Conservation (phyloP, 2,329 filamentous ascomycete species). For the Aureobasidium subglaciale region DNA sequence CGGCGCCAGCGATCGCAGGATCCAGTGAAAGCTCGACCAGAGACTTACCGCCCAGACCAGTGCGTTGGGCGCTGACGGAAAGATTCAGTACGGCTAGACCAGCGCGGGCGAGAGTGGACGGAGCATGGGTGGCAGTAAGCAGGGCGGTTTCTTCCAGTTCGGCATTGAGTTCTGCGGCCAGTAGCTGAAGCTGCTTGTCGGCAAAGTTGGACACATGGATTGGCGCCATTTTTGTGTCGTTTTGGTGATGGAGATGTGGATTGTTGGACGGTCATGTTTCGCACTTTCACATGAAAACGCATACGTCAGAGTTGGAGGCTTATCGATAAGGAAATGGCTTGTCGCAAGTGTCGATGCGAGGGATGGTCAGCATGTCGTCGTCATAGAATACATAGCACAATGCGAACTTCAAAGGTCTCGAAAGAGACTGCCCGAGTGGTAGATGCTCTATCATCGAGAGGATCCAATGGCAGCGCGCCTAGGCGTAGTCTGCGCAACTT, state of each 20-base stretch:
- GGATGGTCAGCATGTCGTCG: slow-evolving; percentile 6
- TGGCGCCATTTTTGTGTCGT: slow-evolving; percentile 16
- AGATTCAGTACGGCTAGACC: slow-evolving; percentile 77
- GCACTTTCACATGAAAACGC: slow-evolving; percentile 3
- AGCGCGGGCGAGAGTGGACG: slow-evolving; percentile 62
- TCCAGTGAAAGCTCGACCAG: slow-evolving; percentile 76
- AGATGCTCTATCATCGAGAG: slow-evolving; percentile 10
- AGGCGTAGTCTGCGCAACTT: slow-evolving; percentile 22
- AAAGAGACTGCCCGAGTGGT: slow-evolving; percentile 18
- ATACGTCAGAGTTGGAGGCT: background rate
- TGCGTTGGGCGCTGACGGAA: slow-evolving; percentile 65
- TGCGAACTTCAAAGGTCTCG: slow-evolving; percentile 18
- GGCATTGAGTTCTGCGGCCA: slow-evolving; percentile 63
- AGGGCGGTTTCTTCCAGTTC: slow-evolving; percentile 64
- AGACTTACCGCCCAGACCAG: slow-evolving; percentile 83
- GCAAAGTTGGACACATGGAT: slow-evolving; percentile 62
- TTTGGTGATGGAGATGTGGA: background rate
- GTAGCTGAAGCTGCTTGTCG: slow-evolving; percentile 60
- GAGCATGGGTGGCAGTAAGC: slow-evolving; percentile 61
- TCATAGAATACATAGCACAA: slow-evolving; percentile 3
- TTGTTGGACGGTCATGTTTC: background rate
- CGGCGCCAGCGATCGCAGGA: slow-evolving; percentile 51
- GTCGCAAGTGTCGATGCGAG: background rate
- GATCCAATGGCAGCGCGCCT: slow-evolving; percentile 12
- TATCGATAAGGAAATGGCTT: slow-evolving; percentile 2